Conservation (phyloP, 768 basidiomycete species). For the Astraeus odoratus region DNA sequence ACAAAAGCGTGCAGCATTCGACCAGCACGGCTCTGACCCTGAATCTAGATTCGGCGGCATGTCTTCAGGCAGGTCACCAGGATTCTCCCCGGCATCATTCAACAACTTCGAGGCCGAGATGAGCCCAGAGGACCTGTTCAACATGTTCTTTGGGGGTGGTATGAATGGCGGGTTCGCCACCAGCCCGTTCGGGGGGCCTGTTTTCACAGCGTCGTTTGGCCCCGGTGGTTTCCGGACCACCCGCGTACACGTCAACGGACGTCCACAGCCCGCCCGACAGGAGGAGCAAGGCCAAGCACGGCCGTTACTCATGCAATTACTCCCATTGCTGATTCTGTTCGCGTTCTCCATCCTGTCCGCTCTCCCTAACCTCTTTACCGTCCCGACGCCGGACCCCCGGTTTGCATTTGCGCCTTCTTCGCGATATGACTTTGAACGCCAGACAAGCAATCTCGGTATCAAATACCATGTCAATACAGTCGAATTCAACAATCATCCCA, state of each 20-base stretch:
- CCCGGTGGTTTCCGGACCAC: slow-evolving; percentile 77
- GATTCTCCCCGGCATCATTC: slow-evolving; percentile 47
- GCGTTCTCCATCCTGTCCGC: slow-evolving; percentile 78
- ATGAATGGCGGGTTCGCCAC: slow-evolving; percentile 46
- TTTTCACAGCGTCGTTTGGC: slow-evolving; percentile 77
- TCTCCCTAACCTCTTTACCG: slow-evolving; percentile 68
- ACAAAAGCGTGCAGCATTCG: slow-evolving; percentile 83
- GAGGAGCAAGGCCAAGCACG: slow-evolving; percentile 41
- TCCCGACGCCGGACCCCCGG: slow-evolving; percentile 67
- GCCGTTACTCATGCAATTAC: slow-evolving; percentile 64
- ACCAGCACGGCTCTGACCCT: slow-evolving; percentile 82
- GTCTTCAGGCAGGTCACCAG: slow-evolving; percentile 44
- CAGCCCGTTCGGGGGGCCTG: slow-evolving; percentile 39
- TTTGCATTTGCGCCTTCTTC: slow-evolving; percentile 62
- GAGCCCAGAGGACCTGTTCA: slow-evolving; percentile 94
- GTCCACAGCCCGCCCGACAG: slow-evolving; percentile 28
- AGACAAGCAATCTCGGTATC: slow-evolving; percentile 63
- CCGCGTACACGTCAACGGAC: slow-evolving; percentile 40
- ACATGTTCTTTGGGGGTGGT: slow-evolving; percentile 94
- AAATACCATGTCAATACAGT: slow-evolving; percentile 78
- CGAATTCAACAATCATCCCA: slow-evolving; percentile 72
- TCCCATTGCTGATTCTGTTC: slow-evolving; percentile 81
- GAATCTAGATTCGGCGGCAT: slow-evolving; percentile 74
- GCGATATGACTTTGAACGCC: slow-evolving; percentile 63
- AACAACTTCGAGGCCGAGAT: slow-evolving; percentile 73